Evolutionary conservation across 106 monocot genomes (phyloP), one percentile per base, ranked within the genome.

Genomic region (Acorus gramineus): DNA sequence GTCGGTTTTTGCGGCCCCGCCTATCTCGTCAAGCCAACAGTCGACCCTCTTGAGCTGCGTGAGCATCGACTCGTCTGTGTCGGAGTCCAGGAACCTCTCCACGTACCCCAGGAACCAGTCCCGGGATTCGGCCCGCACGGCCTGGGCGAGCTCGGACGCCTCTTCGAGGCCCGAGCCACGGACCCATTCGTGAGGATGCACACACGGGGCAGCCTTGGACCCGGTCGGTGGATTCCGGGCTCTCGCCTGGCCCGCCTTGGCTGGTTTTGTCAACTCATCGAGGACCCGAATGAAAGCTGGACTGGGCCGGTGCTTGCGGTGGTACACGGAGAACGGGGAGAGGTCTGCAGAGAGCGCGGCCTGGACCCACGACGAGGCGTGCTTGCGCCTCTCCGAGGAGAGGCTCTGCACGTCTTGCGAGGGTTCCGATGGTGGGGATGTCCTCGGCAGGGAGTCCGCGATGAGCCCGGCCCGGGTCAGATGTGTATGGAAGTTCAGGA

Each of bases 11-110:
- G 49, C 78, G 5, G 14, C 69, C 5, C 13, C 62, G 7, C 60
- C 64, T 28, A 77, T 79, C 55, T 67, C 82, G 5, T 82, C 98
- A n/a, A 98, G 76, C 98, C 96, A 98, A 54, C 88, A 85, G 63
- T 98, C 89, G 28, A 98, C 98, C 42, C 73, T 78, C 82, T 98
- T 98, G 47, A 98, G 73, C 70, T 98, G 98, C 11, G 85, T 74
- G 42, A 76, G 70, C 11, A 69, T 69, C 3, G 69, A 44, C 3
- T 61, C 56, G 0, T 61, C 67, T 55, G 61, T 77, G 55, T 89
- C 86, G 13, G 73, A 71, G 65, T 92, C 85, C 60, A 99, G 71
- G 60, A 99, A 91, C 71, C 81, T 66, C 69, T 88, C 98, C 14
- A 92, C 73, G 65, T 86, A 99, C 7, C 78, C 81, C 67, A 99